Base-by-base conservation (phyloP, 352 stramenopile species). In the Phytophthora syringae region DNA sequence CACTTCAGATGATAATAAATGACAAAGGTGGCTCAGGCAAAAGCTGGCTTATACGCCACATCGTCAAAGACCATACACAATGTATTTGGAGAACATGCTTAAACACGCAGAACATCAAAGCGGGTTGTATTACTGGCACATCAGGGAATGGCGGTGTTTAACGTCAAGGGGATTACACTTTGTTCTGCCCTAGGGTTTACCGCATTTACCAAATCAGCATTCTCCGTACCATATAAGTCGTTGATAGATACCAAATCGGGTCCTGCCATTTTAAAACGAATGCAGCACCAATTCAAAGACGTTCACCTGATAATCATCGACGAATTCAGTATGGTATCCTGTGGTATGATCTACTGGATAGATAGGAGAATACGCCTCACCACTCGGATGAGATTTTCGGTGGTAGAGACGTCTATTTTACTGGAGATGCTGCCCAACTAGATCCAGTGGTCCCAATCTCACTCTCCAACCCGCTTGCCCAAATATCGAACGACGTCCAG, bases 301-400 rank as follows among this genome's bases (percentile, higher is more conserved):
- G 37, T 59, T 16, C 52, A 59, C 24, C 16, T 59, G n/a, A 37
- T 42, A 3, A 59, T 50, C 7, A 59, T 52, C 15, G 43, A 61
- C 22, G 43, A 61, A 21, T 43, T 61, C 12, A 53, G 21, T 18
- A 21, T 34, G 2, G 28, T 52, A 16, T 48, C 20, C 13, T 61
- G 22, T 10, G 43, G 43, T 47, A 61, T 53, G 42, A 7, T 61
- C 1, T 36, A 61, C 4, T 61, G 53, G 53, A 61, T 53, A 25
- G 53, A 61, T 21, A 39, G 36, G 15, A 15, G 53, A 20, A 53
- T 48, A 43, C 20, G 42, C 53, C 43, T 27, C 7, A 28, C 7
- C 28, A 47, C 7, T 48, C 27, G 0, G 13, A 47, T 3, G 12
- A 37, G 12, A 13, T 36, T 7, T 60, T 60, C 16, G 52, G 52